Evolutionary conservation across 352 stramenopile species (phyloP), one percentile per base, ranked within the genome.

Genomic region (Globisporangium nodosum): DNA sequence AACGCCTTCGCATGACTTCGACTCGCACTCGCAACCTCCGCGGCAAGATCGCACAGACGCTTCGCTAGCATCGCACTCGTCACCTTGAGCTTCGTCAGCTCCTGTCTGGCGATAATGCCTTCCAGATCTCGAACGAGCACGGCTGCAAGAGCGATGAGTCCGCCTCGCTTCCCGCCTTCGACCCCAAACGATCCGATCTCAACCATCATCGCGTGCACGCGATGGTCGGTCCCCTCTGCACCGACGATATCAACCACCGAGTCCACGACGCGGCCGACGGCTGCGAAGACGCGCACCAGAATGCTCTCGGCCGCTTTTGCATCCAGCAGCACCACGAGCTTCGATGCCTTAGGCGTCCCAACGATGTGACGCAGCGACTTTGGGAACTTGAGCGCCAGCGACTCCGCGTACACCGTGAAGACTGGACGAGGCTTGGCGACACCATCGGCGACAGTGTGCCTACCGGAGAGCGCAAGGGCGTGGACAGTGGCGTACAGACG

Each of bases 371-470:
- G 73, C 5, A 73, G 58, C 5, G 55, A 61, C 33, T 40, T 49
- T 31, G 76, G 76, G 46, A 81, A 76, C 54, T 80, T 86, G 9
- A 59, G 15, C 15, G 59, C 61, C 45, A 86, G 73, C 11, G 73
- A 69, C 53, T 81, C 73, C n/a, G 66, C 49, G 47, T 82, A 86
- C 8, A 80, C 59, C 1, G 76, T 81, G 49, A 86, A 82, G 12
- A 70, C 60, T 16, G 72, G 49, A 2, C 35, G 60, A 15, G 48
- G 11, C 13, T 35, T n/a, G 6, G 37, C 40, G 30, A 15, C 27
- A 16, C 2, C 47, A 30, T 52, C 47, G 16, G 7, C 16, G 5
- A 18, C 46, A 1, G n/a, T 43, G 56, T 24, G 20, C 31, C 31
- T 6, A 3, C 5, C 35, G 21, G 27, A 13, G 12, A 60, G 60